Base-by-base conservation (phyloP, 2,329 filamentous ascomycete species). In the Neurospora sp. region DNA sequence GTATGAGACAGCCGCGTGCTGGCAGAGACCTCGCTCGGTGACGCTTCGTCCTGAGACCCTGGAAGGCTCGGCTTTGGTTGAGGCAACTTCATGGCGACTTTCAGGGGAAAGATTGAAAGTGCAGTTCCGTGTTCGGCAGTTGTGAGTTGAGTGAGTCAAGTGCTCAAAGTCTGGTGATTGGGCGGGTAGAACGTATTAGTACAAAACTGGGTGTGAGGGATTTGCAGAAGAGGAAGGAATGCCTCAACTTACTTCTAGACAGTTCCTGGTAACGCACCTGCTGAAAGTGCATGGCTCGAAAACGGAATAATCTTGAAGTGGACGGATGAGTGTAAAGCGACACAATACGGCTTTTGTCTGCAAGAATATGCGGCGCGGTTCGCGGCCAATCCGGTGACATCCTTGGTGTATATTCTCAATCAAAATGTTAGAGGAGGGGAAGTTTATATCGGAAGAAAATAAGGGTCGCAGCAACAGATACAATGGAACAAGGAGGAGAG, bases 391-490 rank as follows among this genome's bases (percentile, higher is more conserved):
- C 39, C 39, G 3, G 39, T 9, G 1, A 17, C 13, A 42, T 42
- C 39, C 17, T n/a, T 42, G 7, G 0, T 40, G 2, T 17, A 8
- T n/a, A 5, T 9, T 0, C 15, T 9, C 17, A 3, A 42, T n/a
- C 7, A 10, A 38, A 8, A 9, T 17, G 15, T 40, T 17, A 4
- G n/a, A 43, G 8, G 8, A 43, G 4, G 17, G 15, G 17, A 43
- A 0, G 7, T 19, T 2, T 4, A 19, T n/a, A n/a, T n/a, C n/a
- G n/a, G n/a, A n/a, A n/a, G 1, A 2, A 19, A n/a, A 2, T 1
- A 42, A 42, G 13, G 2, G 15, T n/a, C 39, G 8, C 9, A 19
- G n/a, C 0, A n/a, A 19, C 3, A 0, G 9, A 43, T 9, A n/a
- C 42, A 19, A 11, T 0, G 1, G 17, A 19, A 19, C 17, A 19